Base-by-base conservation (phyloP, 2,329 filamentous ascomycete genomes). In the Trichoderma sp. region DNA sequence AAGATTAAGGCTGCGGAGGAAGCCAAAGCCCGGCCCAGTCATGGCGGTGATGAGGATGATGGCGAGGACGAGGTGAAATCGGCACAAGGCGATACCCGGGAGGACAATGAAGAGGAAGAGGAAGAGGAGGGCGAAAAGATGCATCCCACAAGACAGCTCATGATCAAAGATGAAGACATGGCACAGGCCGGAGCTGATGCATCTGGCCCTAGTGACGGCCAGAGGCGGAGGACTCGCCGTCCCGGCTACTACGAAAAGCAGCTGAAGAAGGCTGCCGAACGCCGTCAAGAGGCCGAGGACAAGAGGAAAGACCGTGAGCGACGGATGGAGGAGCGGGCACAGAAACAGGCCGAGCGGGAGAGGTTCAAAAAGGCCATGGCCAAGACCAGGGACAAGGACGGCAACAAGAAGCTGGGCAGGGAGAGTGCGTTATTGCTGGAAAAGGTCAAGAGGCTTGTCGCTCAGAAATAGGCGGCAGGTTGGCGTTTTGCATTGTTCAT, bases 391-490 rank as follows among this genome's bases (percentile, higher is more conserved):
- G 88, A 90, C 77, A 89, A 88, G 32, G 87, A 91, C 75, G 92
- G 92, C 12, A 89, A 91, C 80, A 86, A 90, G 78, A 94, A 92
- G 80, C 78, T 97, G 57, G 93, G 93, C 2, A 85, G 92, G 69
- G 93, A 97, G 82, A 94, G 93, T 73, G 86, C 85, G 37, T 84
- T 94, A 42, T 74, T 97, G 73, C 80, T 97, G 67, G 90, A 93
- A 74, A 92, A 90, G 79, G 90, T 94, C 37, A 90, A 90, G 83
- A 89, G 84, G 76, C 82, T 96, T 78, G 86, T 95, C 70, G 84
- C 82, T 2, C 75, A 81, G 32, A 74, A 71, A 17, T 74, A 59
- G 70, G 60, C 67, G 19, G 34, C 54, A 17, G 19, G 13, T 15
- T 34, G 35, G 27, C 29, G 15, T 42, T 64, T 45, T 53, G 50